Base-by-base conservation (phyloP, 2,329 filamentous ascomycete genomes). In the Arthrobotrys pseudoclavata region DNA sequence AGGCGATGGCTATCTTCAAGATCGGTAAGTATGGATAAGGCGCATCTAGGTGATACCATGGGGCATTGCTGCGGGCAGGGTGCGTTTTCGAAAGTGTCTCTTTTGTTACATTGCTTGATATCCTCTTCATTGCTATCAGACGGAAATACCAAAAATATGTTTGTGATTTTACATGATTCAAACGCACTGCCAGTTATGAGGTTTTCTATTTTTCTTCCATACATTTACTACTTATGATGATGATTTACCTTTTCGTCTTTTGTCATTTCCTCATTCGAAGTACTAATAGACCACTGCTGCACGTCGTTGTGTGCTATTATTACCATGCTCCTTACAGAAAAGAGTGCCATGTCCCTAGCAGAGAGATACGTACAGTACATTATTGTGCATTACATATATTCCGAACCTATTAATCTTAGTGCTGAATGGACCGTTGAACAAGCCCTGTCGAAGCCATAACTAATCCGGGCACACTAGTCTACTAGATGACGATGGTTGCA, bases 21-120 rank as follows among this genome's bases (percentile, higher is more conserved):
- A 13, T 48, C 15, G 60, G 69, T 67, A 57, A 66, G 60, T 72
- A 40, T 45, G 40, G 62, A 75, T 53, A 40, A 45, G 40, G 53
- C 63, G 61, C 20, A 74, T 74, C 47, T 62, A 13, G 52, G 52
- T 60, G 53, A 61, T 50, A 67, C 20, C 67, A 69, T 71, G 60
- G 60, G 53, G 74, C 74, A 77, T 72, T 69, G 53, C 74, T 71
- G 74, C 74, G 50, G 66, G 74, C 60, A 69, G 68, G 67, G 45
- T 71, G 67, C 67, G 37, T 52, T 22, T 64, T 42, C 22, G 52
- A 45, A 47, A 52, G 18, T 34, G 45, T 47, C 29, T 70, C 37
- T 20, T 71, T 70, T 50, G 60, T 53, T 55, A 71, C 24, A 22
- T 48, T 64, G 12, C n/a, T 71, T 66, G 34, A 22, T 50, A 52